Percentiles rank a stretch among this genome's conserved stretches.
Conservation (phyloP, 2,329 filamentous ascomycete genomes). For the Daldinia eschscholtzii region DNA sequence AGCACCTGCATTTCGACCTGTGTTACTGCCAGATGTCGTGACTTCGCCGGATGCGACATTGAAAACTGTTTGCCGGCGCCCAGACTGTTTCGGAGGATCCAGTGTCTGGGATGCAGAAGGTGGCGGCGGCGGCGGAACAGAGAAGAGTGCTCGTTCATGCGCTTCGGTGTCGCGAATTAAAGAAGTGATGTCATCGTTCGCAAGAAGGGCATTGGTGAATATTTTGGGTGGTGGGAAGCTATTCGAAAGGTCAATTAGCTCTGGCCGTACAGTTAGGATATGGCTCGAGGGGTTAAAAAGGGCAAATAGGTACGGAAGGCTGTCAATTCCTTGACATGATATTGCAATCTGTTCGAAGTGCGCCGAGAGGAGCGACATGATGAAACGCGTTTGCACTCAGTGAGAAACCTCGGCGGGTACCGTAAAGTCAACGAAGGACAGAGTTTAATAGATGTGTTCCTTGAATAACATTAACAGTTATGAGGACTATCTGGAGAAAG, state of each 20-base stretch:
- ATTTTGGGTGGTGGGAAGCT: conserved; percentile 93
- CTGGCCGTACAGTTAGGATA: conserved; percentile 12
- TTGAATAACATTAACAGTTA: conserved; percentile 3
- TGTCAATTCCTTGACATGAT: conserved; percentile 81
- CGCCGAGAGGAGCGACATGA: conserved; percentile 76
- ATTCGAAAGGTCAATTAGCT: conserved; percentile 18
- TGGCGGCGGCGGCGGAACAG: conserved; percentile 78
- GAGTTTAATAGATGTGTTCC: not conserved
- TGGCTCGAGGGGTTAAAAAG: conserved; percentile 20
- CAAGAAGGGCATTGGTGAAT: conserved; percentile 93
- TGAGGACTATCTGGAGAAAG: not conserved
- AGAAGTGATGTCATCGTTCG: conserved; percentile 90
- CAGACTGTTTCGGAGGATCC: conserved; percentile 60
- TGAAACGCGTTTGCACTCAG: conserved; percentile 38
- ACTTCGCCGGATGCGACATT: conserved; percentile 74
- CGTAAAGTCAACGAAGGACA: not conserved
- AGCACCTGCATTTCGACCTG: conserved; percentile 60
- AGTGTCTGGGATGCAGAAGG: conserved; percentile 60
- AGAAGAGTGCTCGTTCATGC: conserved; percentile 95
- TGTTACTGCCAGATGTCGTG: conserved; percentile 65
- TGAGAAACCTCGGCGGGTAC: not conserved
- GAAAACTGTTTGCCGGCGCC: conserved; percentile 73
- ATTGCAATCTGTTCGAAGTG: conserved; percentile 83
- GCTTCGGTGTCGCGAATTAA: conserved; percentile 95
- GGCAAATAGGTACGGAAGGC: conserved; percentile 71